These are phyloP conservation scores for Scheffersomyces stambukii DNA, from an alignment of 1,139 yeast species.

Conservation along the genomic window DNA sequence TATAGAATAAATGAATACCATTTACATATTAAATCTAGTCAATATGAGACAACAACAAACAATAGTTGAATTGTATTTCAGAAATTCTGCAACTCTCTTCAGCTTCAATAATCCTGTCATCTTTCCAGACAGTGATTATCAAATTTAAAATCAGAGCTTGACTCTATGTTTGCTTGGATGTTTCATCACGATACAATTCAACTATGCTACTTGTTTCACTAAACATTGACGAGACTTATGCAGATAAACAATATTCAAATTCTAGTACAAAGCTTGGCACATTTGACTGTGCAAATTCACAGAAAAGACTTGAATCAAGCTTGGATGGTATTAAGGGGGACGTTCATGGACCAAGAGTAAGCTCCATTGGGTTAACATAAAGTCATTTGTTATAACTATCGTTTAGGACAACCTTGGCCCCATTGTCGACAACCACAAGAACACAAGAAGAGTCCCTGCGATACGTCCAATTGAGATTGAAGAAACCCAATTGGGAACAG, in stretches of 20 bases:
- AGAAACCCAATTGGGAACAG: constrained; percentile 9
- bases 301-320: too few relatives aligned
- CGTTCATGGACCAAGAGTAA: constrained; percentile 72
- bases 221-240: constrained; percentile 9
- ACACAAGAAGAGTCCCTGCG: constrained; percentile 7
- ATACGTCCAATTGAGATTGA: constrained; percentile 8
- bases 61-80: constrained; percentile 18
- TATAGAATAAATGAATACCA: constrained; percentile 6
- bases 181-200: constrained; percentile 57
- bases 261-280: constrained; percentile 66
- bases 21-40: neutral
- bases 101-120: constrained; percentile 34
- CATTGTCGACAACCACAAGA: constrained; percentile 61
- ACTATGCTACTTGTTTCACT: constrained; percentile 3
- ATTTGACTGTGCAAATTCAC: constrained; percentile 68
- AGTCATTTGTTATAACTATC: constrained; percentile 76
- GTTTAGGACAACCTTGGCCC: constrained; percentile 53
- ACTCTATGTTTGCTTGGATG: constrained; percentile 82
- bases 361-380: constrained; percentile 82
- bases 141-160: constrained; percentile 71
- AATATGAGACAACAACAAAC: neutral
- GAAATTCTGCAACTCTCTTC: constrained; percentile 39
- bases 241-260: constrained; percentile 21
- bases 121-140: constrained; percentile 47
- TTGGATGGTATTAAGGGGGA: constrained; percentile 25